Conservation (phyloP, 805 yeast genomes). For the Metschnikowia gelsemii region DNA sequence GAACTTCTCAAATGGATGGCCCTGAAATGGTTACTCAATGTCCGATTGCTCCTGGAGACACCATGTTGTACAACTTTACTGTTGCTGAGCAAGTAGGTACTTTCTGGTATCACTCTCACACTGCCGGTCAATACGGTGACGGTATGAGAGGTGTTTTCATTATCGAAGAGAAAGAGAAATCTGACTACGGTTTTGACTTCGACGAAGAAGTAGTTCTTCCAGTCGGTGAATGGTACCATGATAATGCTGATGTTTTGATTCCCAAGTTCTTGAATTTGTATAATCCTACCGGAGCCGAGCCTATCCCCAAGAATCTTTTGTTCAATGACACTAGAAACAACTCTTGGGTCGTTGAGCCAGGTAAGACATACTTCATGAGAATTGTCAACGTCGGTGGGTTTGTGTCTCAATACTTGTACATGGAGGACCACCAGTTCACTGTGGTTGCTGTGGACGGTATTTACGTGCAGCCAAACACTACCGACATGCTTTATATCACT, state of each 20-base stretch:
- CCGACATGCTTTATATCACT: constrained; percentile 72
- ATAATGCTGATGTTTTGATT: constrained; percentile 49
- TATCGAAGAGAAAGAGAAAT: constrained; percentile 53
- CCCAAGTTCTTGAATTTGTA: constrained; percentile 60
- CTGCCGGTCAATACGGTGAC: constrained; percentile 86
- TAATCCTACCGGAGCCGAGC: constrained; percentile 99
- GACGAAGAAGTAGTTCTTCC: constrained; percentile 76
- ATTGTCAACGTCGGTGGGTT: constrained; percentile 87
- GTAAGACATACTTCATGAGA: constrained; percentile 79
- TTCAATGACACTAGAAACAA: constrained; percentile 78
- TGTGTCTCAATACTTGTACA: constrained; percentile 82
- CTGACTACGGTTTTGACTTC: constrained; percentile 65
- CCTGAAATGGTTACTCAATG: constrained; percentile 87
- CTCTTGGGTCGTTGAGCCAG: constrained; percentile 79
- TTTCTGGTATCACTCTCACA: constrained; percentile 97
- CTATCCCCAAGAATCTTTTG: constrained; percentile 80
- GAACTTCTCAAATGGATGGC: constrained; percentile 82
- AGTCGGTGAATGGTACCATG: constrained; percentile 88
- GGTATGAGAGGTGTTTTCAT: constrained; percentile 83
- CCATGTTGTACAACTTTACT: constrained; percentile 82
- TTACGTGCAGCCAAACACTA: constrained; percentile 70
- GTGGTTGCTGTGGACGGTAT: constrained; percentile 93
- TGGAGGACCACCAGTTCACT: constrained; percentile 84
- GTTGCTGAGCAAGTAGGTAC: constrained; percentile 83
- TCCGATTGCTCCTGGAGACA: constrained; percentile 79